Conservation (phyloP, 1,139 yeast species). For the Yueomyces sp. region DNA sequence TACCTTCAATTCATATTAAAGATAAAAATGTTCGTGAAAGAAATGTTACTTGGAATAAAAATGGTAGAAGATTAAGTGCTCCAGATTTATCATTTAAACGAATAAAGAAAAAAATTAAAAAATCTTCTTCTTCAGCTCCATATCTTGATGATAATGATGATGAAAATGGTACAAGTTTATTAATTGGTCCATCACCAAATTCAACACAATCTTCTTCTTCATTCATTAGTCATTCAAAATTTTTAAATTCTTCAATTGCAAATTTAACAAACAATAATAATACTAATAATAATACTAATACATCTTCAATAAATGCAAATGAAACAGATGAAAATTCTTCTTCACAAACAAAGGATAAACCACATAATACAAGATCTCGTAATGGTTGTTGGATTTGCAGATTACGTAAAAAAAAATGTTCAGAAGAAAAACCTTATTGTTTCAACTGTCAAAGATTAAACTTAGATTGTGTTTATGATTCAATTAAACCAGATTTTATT, state of each 20-base stretch:
- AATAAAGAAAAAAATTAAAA: background rate
- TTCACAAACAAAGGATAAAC: constrained; percentile 5
- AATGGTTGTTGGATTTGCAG: constrained; percentile 64
- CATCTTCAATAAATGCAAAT: constrained; percentile 6
- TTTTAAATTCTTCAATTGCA: too few species aligned
- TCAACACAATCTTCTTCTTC: background rate
- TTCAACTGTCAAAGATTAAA: constrained; percentile 40
- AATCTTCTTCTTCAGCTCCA: background rate
- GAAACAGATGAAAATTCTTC: background rate
- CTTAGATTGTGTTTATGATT: constrained; percentile 36
- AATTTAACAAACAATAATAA: too few species aligned
- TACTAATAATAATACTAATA: constrained; percentile 2
- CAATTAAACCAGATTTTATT: constrained; percentile 44
- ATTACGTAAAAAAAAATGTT: constrained; percentile 50
- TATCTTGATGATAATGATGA: too few species aligned
- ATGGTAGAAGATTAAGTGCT: constrained; percentile 13
- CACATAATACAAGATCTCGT: constrained; percentile 33
- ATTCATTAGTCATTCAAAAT: background rate
- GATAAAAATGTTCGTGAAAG: constrained; percentile 2
- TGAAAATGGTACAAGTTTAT: too few species aligned
- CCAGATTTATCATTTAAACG: constrained; percentile 2
- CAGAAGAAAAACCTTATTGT: constrained; percentile 48
- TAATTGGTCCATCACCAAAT: background rate
- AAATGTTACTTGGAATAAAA: constrained; percentile 24
- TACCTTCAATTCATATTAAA: background rate